A percentile compares a stretch with the other conserved stretches of the same genome.
These are phyloP conservation scores for Sporothrix mexicana DNA, from an alignment of 2,329 filamentous ascomycete species.

Conservation along the genomic window DNA sequence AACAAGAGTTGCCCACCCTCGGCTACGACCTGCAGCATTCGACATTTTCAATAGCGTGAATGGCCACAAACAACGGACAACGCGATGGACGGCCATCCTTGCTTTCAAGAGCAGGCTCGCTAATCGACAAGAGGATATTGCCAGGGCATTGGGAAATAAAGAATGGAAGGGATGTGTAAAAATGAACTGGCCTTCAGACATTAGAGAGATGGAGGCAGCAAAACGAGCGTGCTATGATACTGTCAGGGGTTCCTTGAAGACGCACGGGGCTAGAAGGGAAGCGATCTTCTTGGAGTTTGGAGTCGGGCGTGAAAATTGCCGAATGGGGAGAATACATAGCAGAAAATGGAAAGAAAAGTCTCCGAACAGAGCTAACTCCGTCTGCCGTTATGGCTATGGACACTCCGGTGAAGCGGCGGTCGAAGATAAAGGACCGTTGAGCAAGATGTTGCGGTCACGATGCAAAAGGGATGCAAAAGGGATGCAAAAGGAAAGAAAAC, in stretches of 20 bases:
- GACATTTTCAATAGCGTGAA: background rate
- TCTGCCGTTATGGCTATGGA: constrained; percentile 12
- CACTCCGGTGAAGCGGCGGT: background rate
- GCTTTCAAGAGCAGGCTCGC: background rate
- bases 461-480: background rate
- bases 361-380: background rate
- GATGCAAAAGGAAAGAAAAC: background rate
- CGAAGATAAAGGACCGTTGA: background rate
- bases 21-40: background rate
- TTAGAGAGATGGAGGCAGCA: too few relatives aligned
- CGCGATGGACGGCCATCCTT: background rate
- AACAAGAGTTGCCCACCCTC: background rate
- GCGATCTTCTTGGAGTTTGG: background rate
- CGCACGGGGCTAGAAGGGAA: background rate
- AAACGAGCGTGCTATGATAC: background rate
- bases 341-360: background rate
- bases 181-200: background rate
- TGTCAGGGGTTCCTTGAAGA: background rate
- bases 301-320: background rate
- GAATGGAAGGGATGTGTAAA: background rate
- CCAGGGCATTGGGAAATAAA: background rate
- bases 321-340: background rate
- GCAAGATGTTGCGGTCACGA: background rate
- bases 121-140: background rate
- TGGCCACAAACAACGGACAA: background rate